A percentile compares a stretch with the other conserved stretches of the same genome.
phyloP scores from a whole-genome alignment of 2,329 filamentous ascomycete genomes.

The Orbilia quercus region DNA sequence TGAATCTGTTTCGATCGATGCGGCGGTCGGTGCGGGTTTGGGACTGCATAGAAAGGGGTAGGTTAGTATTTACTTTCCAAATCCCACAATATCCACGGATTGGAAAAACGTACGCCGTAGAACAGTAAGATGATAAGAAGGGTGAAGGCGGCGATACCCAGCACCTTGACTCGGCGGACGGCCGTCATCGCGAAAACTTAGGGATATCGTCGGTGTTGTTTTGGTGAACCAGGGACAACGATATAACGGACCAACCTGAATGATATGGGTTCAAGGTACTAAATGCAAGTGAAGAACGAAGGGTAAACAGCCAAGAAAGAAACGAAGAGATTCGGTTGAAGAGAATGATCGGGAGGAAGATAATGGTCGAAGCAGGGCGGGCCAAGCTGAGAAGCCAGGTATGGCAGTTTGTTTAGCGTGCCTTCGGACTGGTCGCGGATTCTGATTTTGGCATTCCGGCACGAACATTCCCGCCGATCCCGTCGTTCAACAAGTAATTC shows the following conservation, averaged over 20 bases:
- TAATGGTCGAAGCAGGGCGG: too few relatives aligned
- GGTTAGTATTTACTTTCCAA: neutral
- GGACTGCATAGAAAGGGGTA: slow-evolving; percentile 60
- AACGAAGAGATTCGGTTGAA: too few relatives aligned
- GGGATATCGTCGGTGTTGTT: neutral
- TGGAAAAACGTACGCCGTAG: slow-evolving; percentile 67
- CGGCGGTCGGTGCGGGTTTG: slow-evolving; percentile 64
- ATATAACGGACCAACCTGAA: neutral
- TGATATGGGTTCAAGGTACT: neutral
- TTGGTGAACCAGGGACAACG: neutral
- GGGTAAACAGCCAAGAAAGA: too few relatives aligned
- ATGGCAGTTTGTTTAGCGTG: too few relatives aligned
- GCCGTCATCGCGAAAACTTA: slow-evolving; percentile 73
- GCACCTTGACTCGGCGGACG: slow-evolving; percentile 74
- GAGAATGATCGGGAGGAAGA: too few relatives aligned
- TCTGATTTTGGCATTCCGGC: too few relatives aligned
- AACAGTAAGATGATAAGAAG: slow-evolving; percentile 77
- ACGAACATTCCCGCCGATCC: too few relatives aligned
- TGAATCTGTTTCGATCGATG: slow-evolving; percentile 69
- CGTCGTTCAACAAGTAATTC: too few relatives aligned
- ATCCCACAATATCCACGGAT: slow-evolving; percentile 22
- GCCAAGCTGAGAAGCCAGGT: too few relatives aligned
- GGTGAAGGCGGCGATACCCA: slow-evolving; percentile 73
- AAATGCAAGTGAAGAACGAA: too few relatives aligned
- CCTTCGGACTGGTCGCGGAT: too few relatives aligned